These are phyloP conservation scores for Saturnispora silvae DNA, from an alignment of 805 yeast genomes.

Conservation along the genomic window DNA sequence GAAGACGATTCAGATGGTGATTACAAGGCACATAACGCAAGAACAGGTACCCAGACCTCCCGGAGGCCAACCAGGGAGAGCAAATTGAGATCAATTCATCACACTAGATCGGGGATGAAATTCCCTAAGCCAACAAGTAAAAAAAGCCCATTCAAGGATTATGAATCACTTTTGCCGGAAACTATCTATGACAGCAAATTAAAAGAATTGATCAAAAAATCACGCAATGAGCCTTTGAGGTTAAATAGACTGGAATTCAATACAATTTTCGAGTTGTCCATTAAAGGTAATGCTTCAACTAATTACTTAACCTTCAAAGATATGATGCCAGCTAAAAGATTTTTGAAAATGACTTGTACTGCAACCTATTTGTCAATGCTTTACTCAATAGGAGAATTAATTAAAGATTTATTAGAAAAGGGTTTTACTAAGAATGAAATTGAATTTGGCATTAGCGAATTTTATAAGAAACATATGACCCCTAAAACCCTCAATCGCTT, in stretches of 20 bases:
- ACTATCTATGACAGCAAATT: slow-evolving; percentile 4
- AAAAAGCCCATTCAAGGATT: too few species aligned
- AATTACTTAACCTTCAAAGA: slow-evolving; percentile 7
- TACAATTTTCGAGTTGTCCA: slow-evolving; percentile 6
- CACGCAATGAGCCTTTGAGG: slow-evolving; percentile 2
- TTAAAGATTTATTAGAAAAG: slow-evolving; percentile 5
- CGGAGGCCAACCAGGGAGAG: too few species aligned
- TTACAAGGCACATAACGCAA: too few species aligned
- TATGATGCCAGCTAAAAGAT: slow-evolving; percentile 9
- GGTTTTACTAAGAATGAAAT: slow-evolving; percentile 4
- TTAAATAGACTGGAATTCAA: slow-evolving; percentile 5
- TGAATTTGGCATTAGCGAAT: slow-evolving; percentile 5
- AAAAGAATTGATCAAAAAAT: slow-evolving; percentile 5
- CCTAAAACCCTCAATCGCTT: slow-evolving; percentile 7
- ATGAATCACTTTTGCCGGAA: slow-evolving; percentile 2
- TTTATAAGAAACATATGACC: slow-evolving; percentile 6
- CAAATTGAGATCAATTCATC: too few species aligned
- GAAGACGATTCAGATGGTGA: too few species aligned
- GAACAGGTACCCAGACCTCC: too few species aligned
- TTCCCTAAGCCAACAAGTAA: too few species aligned
- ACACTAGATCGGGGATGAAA: slow-evolving; percentile 1
- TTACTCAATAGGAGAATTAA: slow-evolving; percentile 7
- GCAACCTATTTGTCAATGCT: slow-evolving; percentile 8
- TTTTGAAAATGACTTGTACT: slow-evolving; percentile 7
- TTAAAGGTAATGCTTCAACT: slow-evolving; percentile 6